Evolutionary conservation across 1,284 basidiomycete genomes (phyloP), one percentile per base, ranked within the genome.

Genomic region (Boletus smithii): DNA sequence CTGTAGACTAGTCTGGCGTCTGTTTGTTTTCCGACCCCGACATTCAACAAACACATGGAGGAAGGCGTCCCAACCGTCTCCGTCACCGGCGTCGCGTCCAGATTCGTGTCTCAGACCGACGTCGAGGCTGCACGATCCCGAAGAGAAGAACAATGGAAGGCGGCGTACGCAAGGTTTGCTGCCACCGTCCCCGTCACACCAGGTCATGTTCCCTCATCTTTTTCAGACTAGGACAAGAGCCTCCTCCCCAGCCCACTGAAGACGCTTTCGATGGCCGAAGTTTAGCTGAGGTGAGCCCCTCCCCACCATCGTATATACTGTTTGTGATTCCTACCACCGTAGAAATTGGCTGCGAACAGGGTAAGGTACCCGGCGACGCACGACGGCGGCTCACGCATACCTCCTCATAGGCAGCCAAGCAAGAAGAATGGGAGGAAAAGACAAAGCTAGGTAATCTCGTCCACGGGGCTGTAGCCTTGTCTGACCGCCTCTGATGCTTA

Each of bases 391-490:
- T 51, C 42, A 55, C 54, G 61, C 44, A 62, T 53, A 56, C 58
- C 51, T n/a, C 55, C 53, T 16, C 55, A 53, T 56, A 91, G 88
- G 80, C 83, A 60, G 82, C 86, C 54, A 94, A 94, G 68, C 89
- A 92, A 69, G 91, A 94, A 69, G 88, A 93, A 80, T 95, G 91
- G 88, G 92, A 95, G 63, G 87, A 91, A 64, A 88, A 88, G 65
- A 91, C 87, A 63, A 94, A 93, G 67, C 77, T 95, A 69, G 86
- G 86, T 85, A 53, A 53, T 51, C 26, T 46, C 20, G 34, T 23
- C 38, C 33, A 26, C 14, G 26, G 31, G 26, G 24, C 33, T 11
- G 31, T 34, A 27, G 20, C 34, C 46, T 42, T 31, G 49, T 38
- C 50, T 37, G 44, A 48, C 48, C 50, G 13, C 26, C 31, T 22